Evolutionary conservation across 1,284 basidiomycete species (phyloP).

Genomic region (Tremellales sp.): DNA sequence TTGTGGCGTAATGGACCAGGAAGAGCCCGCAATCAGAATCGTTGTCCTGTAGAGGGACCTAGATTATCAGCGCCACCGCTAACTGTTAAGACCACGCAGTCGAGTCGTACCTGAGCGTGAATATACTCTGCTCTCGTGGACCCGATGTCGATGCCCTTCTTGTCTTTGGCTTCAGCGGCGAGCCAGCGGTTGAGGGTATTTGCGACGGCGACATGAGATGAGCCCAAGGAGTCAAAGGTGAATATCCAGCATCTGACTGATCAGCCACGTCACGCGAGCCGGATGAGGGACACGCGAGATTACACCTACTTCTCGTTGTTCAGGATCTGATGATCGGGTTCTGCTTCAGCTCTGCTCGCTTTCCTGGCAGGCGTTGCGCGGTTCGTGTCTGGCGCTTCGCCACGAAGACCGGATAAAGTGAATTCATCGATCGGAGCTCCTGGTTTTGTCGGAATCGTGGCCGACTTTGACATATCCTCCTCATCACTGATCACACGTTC

Average conservation of each 20-base stretch:
- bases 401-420: too few relatives aligned
- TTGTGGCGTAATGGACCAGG: slow-evolving; percentile 47
- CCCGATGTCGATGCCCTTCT: slow-evolving; percentile 52
- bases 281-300: neutral
- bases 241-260: slow-evolving; percentile 67
- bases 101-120: slow-evolving; percentile 25
- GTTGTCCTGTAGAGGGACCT: slow-evolving; percentile 52
- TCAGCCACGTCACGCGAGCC: neutral
- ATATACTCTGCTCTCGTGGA: slow-evolving; percentile 47
- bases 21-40: slow-evolving; percentile 54
- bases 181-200: slow-evolving; percentile 68
- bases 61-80: slow-evolving; percentile 3
- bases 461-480: too few relatives aligned
- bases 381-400: too few relatives aligned
- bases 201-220: slow-evolving; percentile 61
- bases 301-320: slow-evolving; percentile 25
- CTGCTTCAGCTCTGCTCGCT: neutral
- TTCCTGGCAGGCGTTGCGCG: too few relatives aligned
- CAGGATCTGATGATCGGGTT: slow-evolving; percentile 13
- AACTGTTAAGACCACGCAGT: slow-evolving; percentile 47
- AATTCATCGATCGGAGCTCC: too few relatives aligned
- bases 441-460: too few relatives aligned
- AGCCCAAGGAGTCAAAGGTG: slow-evolving; percentile 81
- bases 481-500: too few relatives aligned
- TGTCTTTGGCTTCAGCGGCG: slow-evolving; percentile 71